Evolutionary conservation across 2,329 filamentous ascomycete genomes (phyloP).

Genomic region (Neopestalotiopsis rosae): DNA sequence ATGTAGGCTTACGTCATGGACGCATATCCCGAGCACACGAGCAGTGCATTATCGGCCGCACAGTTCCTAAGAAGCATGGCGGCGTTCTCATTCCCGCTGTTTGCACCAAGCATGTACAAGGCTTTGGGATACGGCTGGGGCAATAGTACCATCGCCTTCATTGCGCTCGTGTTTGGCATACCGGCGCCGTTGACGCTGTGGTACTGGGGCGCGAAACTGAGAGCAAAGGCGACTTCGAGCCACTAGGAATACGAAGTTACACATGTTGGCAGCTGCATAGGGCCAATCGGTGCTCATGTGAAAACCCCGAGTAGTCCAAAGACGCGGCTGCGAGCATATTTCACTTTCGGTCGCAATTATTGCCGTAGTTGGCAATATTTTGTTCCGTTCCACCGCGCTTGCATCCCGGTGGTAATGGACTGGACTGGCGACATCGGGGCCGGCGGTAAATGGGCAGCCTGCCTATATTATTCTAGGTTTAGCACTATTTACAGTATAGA

Average conservation of each 20-base stretch:
- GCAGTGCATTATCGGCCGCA: constrained; percentile 50
- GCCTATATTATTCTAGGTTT: neutral
- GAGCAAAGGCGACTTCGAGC: constrained; percentile 29
- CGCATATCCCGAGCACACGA: constrained; percentile 51
- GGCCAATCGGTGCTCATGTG: too few species aligned
- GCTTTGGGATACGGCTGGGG: constrained; percentile 48
- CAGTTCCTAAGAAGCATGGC: constrained; percentile 51
- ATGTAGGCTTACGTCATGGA: constrained; percentile 47
- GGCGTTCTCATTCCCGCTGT: constrained; percentile 56
- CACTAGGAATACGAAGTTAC: constrained; percentile 15
- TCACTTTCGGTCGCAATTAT: neutral
- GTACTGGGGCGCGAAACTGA: constrained; percentile 45
- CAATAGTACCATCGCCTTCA: constrained; percentile 47
- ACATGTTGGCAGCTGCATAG: neutral
- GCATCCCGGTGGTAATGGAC: neutral
- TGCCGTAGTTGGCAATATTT: neutral
- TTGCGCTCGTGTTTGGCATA: constrained; percentile 45
- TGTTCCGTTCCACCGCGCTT: neutral
- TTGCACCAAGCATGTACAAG: constrained; percentile 47
- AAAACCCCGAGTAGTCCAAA: neutral
- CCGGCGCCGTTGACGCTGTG: constrained; percentile 51
- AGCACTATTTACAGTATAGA: neutral
- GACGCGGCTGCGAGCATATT: neutral
- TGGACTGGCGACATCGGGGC: neutral
- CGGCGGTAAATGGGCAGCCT: neutral